Evolutionary conservation across 2,329 filamentous ascomycete genomes (phyloP), one percentile per base, ranked within the genome.

Genomic region (Xylariales sp.): DNA sequence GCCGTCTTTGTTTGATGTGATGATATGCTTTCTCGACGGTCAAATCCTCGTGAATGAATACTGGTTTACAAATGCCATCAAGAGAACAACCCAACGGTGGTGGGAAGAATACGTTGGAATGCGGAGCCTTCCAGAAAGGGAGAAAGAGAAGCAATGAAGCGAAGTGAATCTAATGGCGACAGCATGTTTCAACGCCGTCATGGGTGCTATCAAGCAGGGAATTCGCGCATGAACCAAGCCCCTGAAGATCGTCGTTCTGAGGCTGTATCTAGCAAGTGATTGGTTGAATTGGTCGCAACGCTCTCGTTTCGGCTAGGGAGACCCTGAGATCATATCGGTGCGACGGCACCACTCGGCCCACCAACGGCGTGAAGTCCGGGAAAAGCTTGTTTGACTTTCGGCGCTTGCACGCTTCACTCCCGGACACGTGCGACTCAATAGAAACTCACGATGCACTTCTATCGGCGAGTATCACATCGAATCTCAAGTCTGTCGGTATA

Each of bases 141-240:
- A 31, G 28, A 31, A 31, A 31, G 16, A 31, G 25, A 15, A 31
- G 28, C 6, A 31, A 31, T 14, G 16, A 31, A 7, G 16, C n/a
- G 29, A 31, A 12, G 35, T 28, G 35, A 25, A 38, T 38, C 35
- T 38, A 38, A 28, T 18, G 25, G 35, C 29, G 31, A 39, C 36
- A 27, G 31, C 36, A 39, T 8, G 36, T 39, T 39, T 39, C 36
- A 39, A 39, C 31, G 20, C 25, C 36, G 36, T 39, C 27, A 39
- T 39, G 36, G 27, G 35, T 16, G 22, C 15, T 10, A 34, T n/a
- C 20, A 12, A 20, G 19, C 5, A 21, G 18, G 15, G 33, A 36
- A 20, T 36, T 20, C 18, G 19, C 24, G 33, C 33, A 36, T 36
- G 7, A 36, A 15, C 28, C 22, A 27, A 14, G 14, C 35, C 22